Evolutionary conservation across 1,284 basidiomycete genomes (phyloP), one percentile per base, ranked within the genome.

Genomic region (Amylostereum areolatum): DNA sequence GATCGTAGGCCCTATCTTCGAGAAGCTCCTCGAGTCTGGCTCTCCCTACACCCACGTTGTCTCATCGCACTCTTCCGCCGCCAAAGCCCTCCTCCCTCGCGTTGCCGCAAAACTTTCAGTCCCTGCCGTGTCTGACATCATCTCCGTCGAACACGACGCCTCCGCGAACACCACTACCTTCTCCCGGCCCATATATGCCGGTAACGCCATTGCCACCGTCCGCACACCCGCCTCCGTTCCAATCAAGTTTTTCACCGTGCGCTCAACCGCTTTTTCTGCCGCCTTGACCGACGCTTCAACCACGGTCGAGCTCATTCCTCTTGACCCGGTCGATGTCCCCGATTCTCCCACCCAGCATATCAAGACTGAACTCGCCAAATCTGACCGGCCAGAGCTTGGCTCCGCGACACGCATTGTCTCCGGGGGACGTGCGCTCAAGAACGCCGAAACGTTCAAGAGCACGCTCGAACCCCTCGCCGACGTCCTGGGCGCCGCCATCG

Each of bases 141-240:
- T 79, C 7, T 86, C 84, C 12, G 70, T 97, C 61, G 80, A 82
- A 43, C 85, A 98, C 60, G 86, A 97, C 61, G 61, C 73, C 32
- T 65, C 78, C 2, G 82, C 84, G 45, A 84, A 86, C 63, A 80
- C 71, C 64, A 81, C 87, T 18, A 87, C 81, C 4, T 98, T 97
- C 68, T 82, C 89, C 7, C 89, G 96, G 42, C 94, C 93, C 42
- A 97, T 99, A 66, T 99, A 99, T 63, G 97, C 97, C 45, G 97
- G 97, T 45, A 99, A 99, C 66, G 97, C 97, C 43, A 92, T 99
- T 55, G 81, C 94, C 32, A 97, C 94, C 43, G 85, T 99, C 58
- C 85, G 87, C 57, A 90, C 90, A 4, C 75, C 83, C 1, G 74
- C 79, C 27, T 74, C 79, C 32, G 74, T 94, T 64, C 78, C 80